Conservation (phyloP, 257 asterid genomes). For the Capsicum baccatum region DNA sequence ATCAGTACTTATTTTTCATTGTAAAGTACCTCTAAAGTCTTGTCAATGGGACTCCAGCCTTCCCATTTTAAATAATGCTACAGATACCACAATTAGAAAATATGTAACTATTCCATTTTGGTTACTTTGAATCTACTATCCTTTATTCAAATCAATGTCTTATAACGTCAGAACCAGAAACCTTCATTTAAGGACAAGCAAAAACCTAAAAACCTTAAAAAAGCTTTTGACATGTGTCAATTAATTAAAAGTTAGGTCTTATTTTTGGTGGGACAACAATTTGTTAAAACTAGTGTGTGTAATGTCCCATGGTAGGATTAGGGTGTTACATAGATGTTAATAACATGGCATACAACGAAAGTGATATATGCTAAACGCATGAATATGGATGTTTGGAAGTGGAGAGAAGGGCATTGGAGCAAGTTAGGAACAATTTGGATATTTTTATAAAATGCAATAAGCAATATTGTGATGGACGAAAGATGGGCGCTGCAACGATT, state of each 20-base stretch:
- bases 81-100: neutral
- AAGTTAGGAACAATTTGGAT: conserved; percentile 16
- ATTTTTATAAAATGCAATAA: neutral
- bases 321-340: neutral
- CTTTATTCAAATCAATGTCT: neutral
- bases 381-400: neutral
- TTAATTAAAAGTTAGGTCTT: neutral
- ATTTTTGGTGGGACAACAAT: conserved; percentile 1
- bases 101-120: neutral
- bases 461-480: neutral
- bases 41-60: conserved; percentile 32
- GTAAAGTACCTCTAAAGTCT: conserved; percentile 31
- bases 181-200: conserved; percentile 11
- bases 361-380: neutral
- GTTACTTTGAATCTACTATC: neutral
- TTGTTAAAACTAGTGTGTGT: neutral
- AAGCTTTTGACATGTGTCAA: neutral
- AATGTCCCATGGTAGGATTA: neutral
- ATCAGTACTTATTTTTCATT: neutral
- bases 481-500: neutral
- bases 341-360: neutral
- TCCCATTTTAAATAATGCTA: conserved; percentile 19
- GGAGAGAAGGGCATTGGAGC: neutral
- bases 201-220: neutral
- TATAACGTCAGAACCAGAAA: conserved; percentile 16